Evolutionary conservation across 2,329 filamentous ascomycete species (phyloP).

Genomic region (Helotiales sp.): DNA sequence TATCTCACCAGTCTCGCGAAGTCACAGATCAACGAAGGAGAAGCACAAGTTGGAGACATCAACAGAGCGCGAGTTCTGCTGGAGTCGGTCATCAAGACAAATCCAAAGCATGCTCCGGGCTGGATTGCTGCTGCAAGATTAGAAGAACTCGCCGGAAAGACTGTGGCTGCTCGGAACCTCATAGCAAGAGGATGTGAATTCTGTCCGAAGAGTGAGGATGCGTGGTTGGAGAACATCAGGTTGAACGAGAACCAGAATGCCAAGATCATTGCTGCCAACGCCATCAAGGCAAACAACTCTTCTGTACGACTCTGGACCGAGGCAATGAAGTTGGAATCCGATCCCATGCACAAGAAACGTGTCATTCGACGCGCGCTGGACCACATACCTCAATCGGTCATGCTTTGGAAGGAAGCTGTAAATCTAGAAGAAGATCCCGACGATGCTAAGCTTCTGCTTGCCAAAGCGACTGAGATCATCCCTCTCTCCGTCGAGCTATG

Average conservation of each 20-base stretch:
- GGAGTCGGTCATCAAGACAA: slow-evolving; percentile 97
- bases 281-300: slow-evolving; percentile 86
- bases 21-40: slow-evolving; percentile 74
- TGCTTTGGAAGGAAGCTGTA: slow-evolving; percentile 97
- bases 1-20: slow-evolving; percentile 92
- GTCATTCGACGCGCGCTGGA: slow-evolving; percentile 90
- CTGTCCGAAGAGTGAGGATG: slow-evolving; percentile 92
- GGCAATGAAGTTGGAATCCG: slow-evolving; percentile 88
- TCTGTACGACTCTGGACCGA: slow-evolving; percentile 93
- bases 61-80: slow-evolving; percentile 88
- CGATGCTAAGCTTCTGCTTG: slow-evolving; percentile 84
- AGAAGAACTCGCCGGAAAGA: slow-evolving; percentile 90
- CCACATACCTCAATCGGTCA: slow-evolving; percentile 89
- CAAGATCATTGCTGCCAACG: slow-evolving; percentile 91
- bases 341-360: slow-evolving; percentile 82
- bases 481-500: slow-evolving; percentile 92
- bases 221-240: slow-evolving; percentile 94
- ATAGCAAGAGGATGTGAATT: slow-evolving; percentile 87
- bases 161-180: slow-evolving; percentile 82
- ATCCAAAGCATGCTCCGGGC: slow-evolving; percentile 88
- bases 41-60: slow-evolving; percentile 89
- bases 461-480: slow-evolving; percentile 94
- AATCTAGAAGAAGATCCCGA: slow-evolving; percentile 90
- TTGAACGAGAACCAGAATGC: slow-evolving; percentile 91
- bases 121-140: slow-evolving; percentile 94